Percentiles rank a stretch among this genome's conserved stretches.
phyloP scores from a whole-genome alignment of 805 yeast species.

The Pichia scutulata region DNA sequence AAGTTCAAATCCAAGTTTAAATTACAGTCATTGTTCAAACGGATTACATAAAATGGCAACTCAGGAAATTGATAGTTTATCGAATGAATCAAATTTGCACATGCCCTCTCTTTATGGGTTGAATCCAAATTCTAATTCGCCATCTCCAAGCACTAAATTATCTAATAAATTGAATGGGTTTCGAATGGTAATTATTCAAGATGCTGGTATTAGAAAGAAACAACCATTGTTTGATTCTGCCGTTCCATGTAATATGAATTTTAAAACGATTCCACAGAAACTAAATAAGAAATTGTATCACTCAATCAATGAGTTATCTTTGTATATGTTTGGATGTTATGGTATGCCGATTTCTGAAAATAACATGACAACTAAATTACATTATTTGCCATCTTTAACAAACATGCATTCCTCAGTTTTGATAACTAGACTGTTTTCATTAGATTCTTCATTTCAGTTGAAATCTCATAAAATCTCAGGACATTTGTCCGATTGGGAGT shows the following conservation, averaged over 20 bases:
- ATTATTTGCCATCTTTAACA: constrained; percentile 36
- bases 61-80: neutral
- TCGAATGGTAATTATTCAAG: constrained; percentile 42
- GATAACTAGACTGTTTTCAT: constrained; percentile 37
- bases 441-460: constrained; percentile 20
- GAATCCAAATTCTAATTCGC: constrained; percentile 5
- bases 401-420: constrained; percentile 33
- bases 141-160: constrained; percentile 15
- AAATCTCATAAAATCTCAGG: constrained; percentile 2
- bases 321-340: constrained; percentile 47
- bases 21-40: neutral
- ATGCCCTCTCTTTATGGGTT: constrained; percentile 8
- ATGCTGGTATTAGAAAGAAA: constrained; percentile 40
- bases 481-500: constrained; percentile 32
- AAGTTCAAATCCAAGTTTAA: neutral
- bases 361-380: constrained; percentile 38
- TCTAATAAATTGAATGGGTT: constrained; percentile 25
- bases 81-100: neutral
- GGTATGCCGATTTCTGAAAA: constrained; percentile 45
- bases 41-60: neutral
- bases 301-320: constrained; percentile 37
- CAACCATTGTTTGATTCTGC: constrained; percentile 45
- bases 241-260: constrained; percentile 10
- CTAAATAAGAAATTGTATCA: constrained; percentile 31
- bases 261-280: constrained; percentile 9